phyloP scores from a whole-genome alignment of 768 basidiomycete genomes.

The Punctularia strigosozonata region DNA sequence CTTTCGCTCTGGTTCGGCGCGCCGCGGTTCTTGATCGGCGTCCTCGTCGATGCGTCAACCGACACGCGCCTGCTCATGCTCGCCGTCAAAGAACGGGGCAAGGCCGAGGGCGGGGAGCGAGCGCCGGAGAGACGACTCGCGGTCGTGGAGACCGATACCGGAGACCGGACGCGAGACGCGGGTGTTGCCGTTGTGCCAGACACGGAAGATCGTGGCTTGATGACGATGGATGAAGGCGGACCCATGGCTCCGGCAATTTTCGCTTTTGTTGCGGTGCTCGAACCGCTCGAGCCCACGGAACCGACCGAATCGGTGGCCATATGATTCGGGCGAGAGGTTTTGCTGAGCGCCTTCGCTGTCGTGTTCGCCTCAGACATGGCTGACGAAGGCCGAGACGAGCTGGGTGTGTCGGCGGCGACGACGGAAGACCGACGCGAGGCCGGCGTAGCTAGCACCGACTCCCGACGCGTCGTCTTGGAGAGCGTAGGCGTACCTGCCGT shows the following conservation, averaged over 20 bases:
- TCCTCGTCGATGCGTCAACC: slow-evolving; percentile 17
- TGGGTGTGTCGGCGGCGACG: slow-evolving; percentile 47
- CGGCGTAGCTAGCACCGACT: slow-evolving; percentile 45
- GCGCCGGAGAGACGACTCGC: background rate
- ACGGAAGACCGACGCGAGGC: too few species aligned
- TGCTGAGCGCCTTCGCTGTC: slow-evolving; percentile 30
- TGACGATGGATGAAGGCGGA: slow-evolving; percentile 29
- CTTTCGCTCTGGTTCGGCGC: background rate
- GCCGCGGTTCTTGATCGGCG: background rate
- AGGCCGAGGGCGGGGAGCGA: slow-evolving; percentile 14
- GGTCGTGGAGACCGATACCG: too few species aligned
- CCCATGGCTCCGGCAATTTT: slow-evolving; percentile 34
- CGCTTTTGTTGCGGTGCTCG: slow-evolving; percentile 11
- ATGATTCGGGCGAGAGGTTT: slow-evolving; percentile 36
- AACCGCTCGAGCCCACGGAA: slow-evolving; percentile 13
- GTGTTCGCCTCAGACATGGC: slow-evolving; percentile 39
- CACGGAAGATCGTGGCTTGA: slow-evolving; percentile 21
- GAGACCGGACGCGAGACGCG: slow-evolving; percentile 15
- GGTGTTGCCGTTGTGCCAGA: slow-evolving; percentile 27
- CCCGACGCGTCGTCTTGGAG: slow-evolving; percentile 28
- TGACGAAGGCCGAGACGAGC: slow-evolving; percentile 39
- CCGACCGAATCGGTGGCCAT: too few species aligned
- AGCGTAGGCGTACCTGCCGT: slow-evolving; percentile 46
- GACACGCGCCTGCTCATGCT: slow-evolving; percentile 18
- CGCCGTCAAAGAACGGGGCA: slow-evolving; percentile 23